Percentiles rank a stretch among this genome's conserved stretches.
These are phyloP conservation scores for Yarrowia deformans DNA, from an alignment of 805 yeast species.

Conservation along the genomic window DNA sequence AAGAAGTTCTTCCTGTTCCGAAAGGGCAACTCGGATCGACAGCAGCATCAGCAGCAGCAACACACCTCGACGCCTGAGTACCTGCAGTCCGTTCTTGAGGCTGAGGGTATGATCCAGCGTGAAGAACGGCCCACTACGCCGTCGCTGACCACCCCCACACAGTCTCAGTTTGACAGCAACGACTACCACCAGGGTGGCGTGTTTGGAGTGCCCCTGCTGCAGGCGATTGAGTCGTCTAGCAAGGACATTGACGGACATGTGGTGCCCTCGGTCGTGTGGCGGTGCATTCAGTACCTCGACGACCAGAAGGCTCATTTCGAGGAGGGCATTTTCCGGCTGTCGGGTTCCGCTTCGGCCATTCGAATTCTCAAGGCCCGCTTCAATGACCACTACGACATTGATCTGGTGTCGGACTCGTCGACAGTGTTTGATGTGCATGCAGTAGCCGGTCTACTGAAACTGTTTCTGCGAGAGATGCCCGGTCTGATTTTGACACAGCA, in stretches of 20 bases:
- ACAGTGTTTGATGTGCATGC: conserved; percentile 72
- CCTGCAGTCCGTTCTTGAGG: conserved; percentile 28
- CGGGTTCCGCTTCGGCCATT: conserved; percentile 84
- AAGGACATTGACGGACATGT: conserved; percentile 54
- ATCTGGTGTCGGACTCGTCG: conserved; percentile 55
- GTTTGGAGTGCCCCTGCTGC: conserved; percentile 70
- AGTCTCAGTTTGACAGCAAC: conserved; percentile 8
- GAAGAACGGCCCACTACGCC: conserved; percentile 29
- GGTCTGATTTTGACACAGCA: conserved; percentile 68
- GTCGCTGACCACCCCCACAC: conserved; percentile 9
- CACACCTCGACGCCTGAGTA: conserved; percentile 33
- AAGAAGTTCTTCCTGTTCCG: conserved; percentile 38
- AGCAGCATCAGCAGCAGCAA: conserved; percentile 10
- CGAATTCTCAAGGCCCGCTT: conserved; percentile 71
- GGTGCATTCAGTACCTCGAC: conserved; percentile 74
- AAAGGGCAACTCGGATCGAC: conserved; percentile 31
- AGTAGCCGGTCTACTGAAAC: conserved; percentile 82
- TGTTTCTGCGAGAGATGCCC: conserved; percentile 81
- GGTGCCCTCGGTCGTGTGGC: conserved; percentile 76
- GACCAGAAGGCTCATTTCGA: conserved; percentile 76
- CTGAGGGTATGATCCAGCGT: conserved; percentile 26
- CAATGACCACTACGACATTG: conserved; percentile 72
- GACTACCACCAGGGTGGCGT: conserved; percentile 46
- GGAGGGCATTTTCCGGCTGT: conserved; percentile 89
- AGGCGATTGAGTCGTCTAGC: conserved; percentile 61